Base-by-base conservation (phyloP, 202 grass and related monocot species). In the Miscanthus sacchariflorus region DNA sequence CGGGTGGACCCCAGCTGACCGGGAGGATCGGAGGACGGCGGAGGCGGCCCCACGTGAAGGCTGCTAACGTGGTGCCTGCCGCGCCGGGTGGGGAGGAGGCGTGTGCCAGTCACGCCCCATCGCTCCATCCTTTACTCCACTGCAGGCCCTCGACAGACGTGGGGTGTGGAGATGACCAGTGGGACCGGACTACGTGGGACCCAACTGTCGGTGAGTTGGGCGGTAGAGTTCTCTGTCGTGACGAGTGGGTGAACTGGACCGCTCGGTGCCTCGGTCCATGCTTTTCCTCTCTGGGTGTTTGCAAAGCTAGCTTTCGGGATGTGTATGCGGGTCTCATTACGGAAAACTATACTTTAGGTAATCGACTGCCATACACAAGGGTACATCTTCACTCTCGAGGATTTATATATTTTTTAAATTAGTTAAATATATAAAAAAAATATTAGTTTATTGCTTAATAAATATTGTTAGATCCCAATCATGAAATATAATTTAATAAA, bases 51-150 rank as follows among this genome's bases (percentile, higher is more conserved):
- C 27, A 33, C 44, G 65, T 52, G 43, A 70, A 19, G 2, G 0
- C 0, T 40, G 39, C 39, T 38, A 38, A 81, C 65, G 65, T 81
- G 79, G 64, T 43, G 79, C 79, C 1, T 43, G 42, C 18, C 43
- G 27, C 44, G 65, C 25, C 11, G 61, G 79, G 65, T 30, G 64
- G 25, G 7, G 17, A 19, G 15, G 15, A 54, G 67, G 80, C 80
- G 80, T 82, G 80, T 82, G 80, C 67, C 80, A 13, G 80, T 35
- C 80, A 70, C 80, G 18, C 44, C 65, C 64, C 24, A 14, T 7
- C 23, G 7, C 6, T n/a, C 24, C 42, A 5, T 33, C 13, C 42
- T 50, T 65, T 67, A 5, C 54, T 80, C 49, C 49, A 52, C 49
- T 7, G 50, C 50, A 19, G 50, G 15, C 49, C 49, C 14, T 10